Base-by-base conservation (phyloP, 2,329 filamentous ascomycete species). In the Paraconiothyrium sp. region DNA sequence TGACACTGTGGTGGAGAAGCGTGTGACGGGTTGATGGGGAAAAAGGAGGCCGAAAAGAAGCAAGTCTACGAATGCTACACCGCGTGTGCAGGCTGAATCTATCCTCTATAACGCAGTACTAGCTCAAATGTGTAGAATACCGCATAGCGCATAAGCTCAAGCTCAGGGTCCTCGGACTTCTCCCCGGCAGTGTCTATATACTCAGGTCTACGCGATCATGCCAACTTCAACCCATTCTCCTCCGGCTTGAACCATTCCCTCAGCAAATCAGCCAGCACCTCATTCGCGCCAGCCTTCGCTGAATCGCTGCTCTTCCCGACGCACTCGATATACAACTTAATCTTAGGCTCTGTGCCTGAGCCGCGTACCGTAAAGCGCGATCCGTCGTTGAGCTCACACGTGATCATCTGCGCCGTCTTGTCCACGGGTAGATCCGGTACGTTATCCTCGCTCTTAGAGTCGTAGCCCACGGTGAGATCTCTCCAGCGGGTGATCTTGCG, bases 261-360 rank as follows among this genome's bases (percentile, higher is more conserved):
- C 63, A 84, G 64, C 59, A 86, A 65, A 73, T 82, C 80, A 16
- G 74, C 65, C 54, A 82, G 67, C n/a, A 85, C 82, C 46, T 79
- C 79, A 24, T 82, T 71, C 5, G 84, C 84, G 10, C 77, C 76
- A 14, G 58, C 63, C 63, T 80, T 82, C 13, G 84, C 84, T 54
- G 76, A 75, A 22, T 77, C 77, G 14, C 77, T 76, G 11, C 75
- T 80, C 47, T 71, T 72, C 2, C 77, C 82, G 55, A 76, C 80
- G 47, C 80, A 83, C 64, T 86, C 84, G 55, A 86, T 83, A 66
- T 86, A 86, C 49, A 86, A 67, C 73, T 90, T 90, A 64, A 90
- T 88, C 80, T 90, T 90, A 0, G 88, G 88, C 74, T 90, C 88
- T 1, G 88, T 90, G 1, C 88, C 88, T 2, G 86, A 89, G 1